phyloP scores from a whole-genome alignment of 768 basidiomycete genomes.

The Podaxis sp. region DNA sequence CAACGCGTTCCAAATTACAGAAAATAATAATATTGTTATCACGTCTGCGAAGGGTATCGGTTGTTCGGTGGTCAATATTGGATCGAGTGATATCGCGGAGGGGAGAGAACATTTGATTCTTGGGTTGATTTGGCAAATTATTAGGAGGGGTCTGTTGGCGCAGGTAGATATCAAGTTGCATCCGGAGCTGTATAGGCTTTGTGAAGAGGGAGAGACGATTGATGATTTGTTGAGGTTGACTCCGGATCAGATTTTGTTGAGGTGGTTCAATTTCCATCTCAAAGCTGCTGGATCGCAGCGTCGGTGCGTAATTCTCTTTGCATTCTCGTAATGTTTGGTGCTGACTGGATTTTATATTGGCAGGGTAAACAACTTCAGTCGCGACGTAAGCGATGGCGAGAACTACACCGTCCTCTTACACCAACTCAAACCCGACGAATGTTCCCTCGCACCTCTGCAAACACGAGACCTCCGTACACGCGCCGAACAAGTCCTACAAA shows the following conservation, averaged over 20 bases:
- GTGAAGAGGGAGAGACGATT: constrained; percentile 96
- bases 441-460: constrained; percentile 88
- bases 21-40: constrained; percentile 99
- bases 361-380: constrained; percentile 96
- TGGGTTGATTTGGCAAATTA: constrained; percentile 98
- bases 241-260: constrained; percentile 94
- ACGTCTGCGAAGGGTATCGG: constrained; percentile 97
- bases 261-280: constrained; percentile 99
- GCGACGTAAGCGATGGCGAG: constrained; percentile 96
- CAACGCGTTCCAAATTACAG: constrained; percentile 98
- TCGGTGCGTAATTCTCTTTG: constrained; percentile 44
- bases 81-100: constrained; percentile 87
- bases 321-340: constrained; percentile 10
- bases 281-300: constrained; percentile 93
- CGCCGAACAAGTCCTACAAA: constrained; percentile 93
- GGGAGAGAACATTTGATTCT: constrained; percentile 96
- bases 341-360: background rate
- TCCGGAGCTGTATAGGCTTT: constrained; percentile 92
- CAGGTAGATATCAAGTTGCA: constrained; percentile 99
- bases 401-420: constrained; percentile 97
- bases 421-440: constrained; percentile 93
- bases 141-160: constrained; percentile 86
- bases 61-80: constrained; percentile 98
- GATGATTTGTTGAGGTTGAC: constrained; percentile 93
- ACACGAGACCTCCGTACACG: constrained; percentile 79